These are phyloP conservation scores for Ceratocystis albifundus DNA, from an alignment of 2,329 filamentous ascomycete genomes.

Conservation along the genomic window DNA sequence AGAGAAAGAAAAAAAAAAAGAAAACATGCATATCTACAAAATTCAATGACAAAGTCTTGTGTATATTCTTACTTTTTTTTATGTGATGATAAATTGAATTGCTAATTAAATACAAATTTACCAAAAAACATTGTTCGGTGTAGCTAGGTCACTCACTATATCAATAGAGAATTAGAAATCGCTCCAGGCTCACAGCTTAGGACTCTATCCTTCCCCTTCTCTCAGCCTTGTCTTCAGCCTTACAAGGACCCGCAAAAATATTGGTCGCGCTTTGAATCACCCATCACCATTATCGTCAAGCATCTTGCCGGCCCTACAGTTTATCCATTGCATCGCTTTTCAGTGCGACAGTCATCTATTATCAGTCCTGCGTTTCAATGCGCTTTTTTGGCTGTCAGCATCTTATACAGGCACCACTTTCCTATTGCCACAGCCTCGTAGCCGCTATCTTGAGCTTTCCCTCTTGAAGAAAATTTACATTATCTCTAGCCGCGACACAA, in stretches of 20 bases:
- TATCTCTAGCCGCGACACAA: conserved; percentile 6
- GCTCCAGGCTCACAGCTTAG: too few relatives aligned
- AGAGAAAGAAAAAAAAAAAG: too few relatives aligned
- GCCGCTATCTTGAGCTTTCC: neutral
- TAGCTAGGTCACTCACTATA: too few relatives aligned
- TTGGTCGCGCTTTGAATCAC: neutral
- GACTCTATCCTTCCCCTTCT: neutral
- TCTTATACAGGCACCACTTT: neutral
- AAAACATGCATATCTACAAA: too few relatives aligned
- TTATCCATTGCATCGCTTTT: neutral
- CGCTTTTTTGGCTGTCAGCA: neutral
- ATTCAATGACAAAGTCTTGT: too few relatives aligned
- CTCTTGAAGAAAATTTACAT: conserved; percentile 12
- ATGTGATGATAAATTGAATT: too few relatives aligned
- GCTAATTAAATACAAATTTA: too few relatives aligned
- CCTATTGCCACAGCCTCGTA: neutral
- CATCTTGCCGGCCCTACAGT: neutral
- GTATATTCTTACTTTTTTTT: too few relatives aligned
- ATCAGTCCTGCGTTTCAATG: neutral
- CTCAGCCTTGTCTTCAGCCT: neutral
- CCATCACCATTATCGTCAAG: neutral
- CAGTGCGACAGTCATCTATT: neutral
- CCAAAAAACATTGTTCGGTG: too few relatives aligned
- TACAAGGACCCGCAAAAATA: neutral
- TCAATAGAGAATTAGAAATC: too few relatives aligned